Conservation (phyloP, 148 eudicot genomes). For the Gaultheria prostrata region DNA sequence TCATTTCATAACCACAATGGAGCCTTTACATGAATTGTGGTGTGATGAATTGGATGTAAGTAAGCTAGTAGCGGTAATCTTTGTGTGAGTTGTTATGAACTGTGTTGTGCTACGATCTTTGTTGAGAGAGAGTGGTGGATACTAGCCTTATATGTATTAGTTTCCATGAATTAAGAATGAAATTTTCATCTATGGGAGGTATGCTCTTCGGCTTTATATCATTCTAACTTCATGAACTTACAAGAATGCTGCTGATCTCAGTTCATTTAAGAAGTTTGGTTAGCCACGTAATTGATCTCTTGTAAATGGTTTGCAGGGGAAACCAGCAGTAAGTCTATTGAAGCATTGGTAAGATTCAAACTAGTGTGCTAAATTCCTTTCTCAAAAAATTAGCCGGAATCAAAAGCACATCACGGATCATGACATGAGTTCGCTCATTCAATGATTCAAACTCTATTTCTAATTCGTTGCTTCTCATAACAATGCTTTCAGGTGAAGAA, state of each 20-base stretch:
- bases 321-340: constrained; percentile 61
- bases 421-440: neutral
- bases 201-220: neutral
- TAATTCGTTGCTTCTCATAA: neutral
- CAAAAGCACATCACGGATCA: neutral
- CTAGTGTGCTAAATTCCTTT: neutral
- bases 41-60: neutral
- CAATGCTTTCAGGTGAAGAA: constrained; percentile 56
- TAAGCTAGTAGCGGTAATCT: neutral
- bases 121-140: neutral
- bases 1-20: neutral
- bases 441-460: neutral
- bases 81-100: neutral
- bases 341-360: constrained; percentile 64
- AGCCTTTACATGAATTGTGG: neutral
- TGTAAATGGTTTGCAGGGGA: constrained; percentile 52
- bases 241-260: neutral
- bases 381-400: neutral
- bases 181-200: neutral
- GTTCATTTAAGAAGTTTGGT: neutral
- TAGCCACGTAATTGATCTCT: neutral
- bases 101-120: neutral
- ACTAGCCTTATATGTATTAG: neutral
- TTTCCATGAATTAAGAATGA: neutral
- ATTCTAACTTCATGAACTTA: neutral